Conservation (phyloP, 1,139 yeast species). For the Pneumocystis sp. region DNA sequence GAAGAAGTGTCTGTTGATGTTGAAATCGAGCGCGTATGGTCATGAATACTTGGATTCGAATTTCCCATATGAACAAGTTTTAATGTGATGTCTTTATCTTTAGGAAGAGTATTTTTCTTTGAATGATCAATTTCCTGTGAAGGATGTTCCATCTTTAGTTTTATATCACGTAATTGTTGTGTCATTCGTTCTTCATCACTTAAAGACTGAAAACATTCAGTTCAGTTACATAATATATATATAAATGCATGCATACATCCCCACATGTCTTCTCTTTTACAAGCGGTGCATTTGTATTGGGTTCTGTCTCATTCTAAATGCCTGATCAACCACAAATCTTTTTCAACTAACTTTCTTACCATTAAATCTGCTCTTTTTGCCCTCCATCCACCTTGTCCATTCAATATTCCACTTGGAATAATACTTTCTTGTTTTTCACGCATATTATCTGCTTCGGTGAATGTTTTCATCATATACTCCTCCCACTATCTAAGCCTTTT, state of each 20-base stretch:
- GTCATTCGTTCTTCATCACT: neutral
- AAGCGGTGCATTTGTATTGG: neutral
- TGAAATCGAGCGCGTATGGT: neutral
- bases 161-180: neutral
- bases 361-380: neutral
- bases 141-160: neutral
- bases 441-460: neutral
- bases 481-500: neutral
- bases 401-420: neutral
- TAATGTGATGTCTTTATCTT: neutral
- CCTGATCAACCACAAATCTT: neutral
- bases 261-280: neutral
- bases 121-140: neutral
- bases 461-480: neutral
- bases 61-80: neutral
- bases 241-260: neutral
- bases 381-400: neutral
- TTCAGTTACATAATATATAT: neutral
- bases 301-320: neutral
- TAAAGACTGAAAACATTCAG: neutral
- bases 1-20: neutral
- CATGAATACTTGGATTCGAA: neutral
- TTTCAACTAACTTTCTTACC: neutral
- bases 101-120: neutral
- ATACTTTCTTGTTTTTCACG: neutral